These are phyloP conservation scores for Raphanus raphanistrum DNA, from an alignment of 345 rosid genomes.

Conservation along the genomic window DNA sequence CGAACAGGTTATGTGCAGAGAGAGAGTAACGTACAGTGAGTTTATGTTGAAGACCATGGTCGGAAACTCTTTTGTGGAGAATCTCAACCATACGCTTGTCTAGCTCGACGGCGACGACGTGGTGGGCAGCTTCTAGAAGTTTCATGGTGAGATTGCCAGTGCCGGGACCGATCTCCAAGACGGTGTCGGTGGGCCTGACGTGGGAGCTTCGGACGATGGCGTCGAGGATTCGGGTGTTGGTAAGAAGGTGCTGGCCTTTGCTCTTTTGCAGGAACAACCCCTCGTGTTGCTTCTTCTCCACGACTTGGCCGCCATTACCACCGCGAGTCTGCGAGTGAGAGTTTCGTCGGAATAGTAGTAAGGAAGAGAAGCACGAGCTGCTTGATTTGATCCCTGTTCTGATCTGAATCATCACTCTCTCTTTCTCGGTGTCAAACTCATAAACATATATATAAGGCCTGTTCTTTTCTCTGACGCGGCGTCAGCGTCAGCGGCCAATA, in stretches of 20 bases:
- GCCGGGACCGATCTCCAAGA: conserved; percentile 88
- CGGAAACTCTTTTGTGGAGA: conserved; percentile 57
- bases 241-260: conserved; percentile 94
- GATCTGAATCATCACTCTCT: conserved; percentile 29
- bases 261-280: conserved; percentile 58
- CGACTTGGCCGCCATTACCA: not conserved
- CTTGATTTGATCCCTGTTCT: conserved; percentile 23
- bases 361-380: conserved; percentile 14
- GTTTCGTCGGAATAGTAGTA: conserved; percentile 26
- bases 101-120: conserved; percentile 71
- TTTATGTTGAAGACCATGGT: conserved; percentile 42
- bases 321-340: conserved; percentile 26
- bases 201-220: conserved; percentile 60
- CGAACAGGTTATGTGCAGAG: conserved; percentile 42
- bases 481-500: no score
- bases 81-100: conserved; percentile 78
- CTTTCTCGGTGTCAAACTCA: not conserved
- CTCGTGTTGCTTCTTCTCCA: conserved; percentile 37
- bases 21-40: conserved; percentile 46
- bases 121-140: conserved; percentile 60
- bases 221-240: conserved; percentile 74
- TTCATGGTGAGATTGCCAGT: conserved; percentile 89
- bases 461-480: no score
- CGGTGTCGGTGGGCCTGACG: conserved; percentile 57
- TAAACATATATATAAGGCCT: not conserved